phyloP scores from a whole-genome alignment of 2,329 filamentous ascomycete species.

The Curvularia hawaiiensis region DNA sequence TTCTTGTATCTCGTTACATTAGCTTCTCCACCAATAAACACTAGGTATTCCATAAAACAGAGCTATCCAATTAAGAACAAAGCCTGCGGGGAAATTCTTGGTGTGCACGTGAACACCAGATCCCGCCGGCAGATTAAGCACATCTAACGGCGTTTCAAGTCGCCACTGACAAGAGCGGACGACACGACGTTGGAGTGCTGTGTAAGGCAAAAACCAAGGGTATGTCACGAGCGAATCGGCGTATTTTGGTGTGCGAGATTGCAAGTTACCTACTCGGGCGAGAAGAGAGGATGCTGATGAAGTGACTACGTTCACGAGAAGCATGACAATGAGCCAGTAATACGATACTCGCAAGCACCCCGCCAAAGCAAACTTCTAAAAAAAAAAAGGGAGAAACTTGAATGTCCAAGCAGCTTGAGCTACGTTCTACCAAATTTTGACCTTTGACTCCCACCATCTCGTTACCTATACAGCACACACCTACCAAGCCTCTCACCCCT shows the following conservation, averaged over 20 bases:
- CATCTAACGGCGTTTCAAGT: constrained; percentile 38
- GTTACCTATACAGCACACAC: background rate
- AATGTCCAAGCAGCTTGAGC: background rate
- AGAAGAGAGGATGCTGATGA: background rate
- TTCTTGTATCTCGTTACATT: constrained; percentile 31
- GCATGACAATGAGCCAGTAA: background rate
- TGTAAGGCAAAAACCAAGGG: background rate
- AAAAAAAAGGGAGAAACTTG: background rate
- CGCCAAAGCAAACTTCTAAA: too few relatives aligned
- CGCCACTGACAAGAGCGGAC: constrained; percentile 14
- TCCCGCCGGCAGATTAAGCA: constrained; percentile 34
- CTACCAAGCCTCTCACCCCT: background rate
- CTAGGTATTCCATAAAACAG: constrained; percentile 19
- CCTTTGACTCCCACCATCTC: background rate
- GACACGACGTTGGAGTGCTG: background rate
- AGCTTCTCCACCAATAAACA: constrained; percentile 36
- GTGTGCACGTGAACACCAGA: constrained; percentile 29
- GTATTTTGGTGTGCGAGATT: background rate
- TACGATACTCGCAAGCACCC: background rate
- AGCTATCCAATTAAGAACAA: constrained; percentile 28
- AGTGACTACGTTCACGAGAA: background rate
- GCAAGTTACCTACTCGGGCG: background rate
- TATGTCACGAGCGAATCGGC: background rate
- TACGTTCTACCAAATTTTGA: background rate
- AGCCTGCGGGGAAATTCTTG: constrained; percentile 33